Conservation (phyloP, 768 basidiomycete species). For the Russula sp. region DNA sequence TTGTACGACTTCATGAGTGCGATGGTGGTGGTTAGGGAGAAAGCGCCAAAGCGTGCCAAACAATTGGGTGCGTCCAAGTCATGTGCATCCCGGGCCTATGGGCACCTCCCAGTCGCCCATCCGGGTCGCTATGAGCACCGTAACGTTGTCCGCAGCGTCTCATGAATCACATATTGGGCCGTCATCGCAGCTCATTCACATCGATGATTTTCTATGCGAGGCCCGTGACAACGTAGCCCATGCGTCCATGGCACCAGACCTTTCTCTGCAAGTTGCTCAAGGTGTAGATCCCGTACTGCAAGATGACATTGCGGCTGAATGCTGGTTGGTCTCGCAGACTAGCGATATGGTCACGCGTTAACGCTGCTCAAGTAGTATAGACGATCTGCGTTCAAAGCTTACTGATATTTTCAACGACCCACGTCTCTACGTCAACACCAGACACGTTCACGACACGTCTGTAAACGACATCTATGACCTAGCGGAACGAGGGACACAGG, state of each 20-base stretch:
- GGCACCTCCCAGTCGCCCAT: not conserved
- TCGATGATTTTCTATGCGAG: constrained; percentile 28
- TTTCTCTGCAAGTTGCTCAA: constrained; percentile 3
- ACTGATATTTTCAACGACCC: constrained; percentile 50
- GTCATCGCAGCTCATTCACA: constrained; percentile 30
- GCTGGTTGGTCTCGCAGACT: constrained; percentile 29
- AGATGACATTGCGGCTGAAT: constrained; percentile 30
- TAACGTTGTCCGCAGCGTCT: constrained; percentile 13
- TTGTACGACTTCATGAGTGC: constrained; percentile 15
- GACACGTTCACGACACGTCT: constrained; percentile 45
- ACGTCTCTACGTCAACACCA: constrained; percentile 49
- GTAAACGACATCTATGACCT: constrained; percentile 35
- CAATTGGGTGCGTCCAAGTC: constrained; percentile 11
- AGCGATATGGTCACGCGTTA: constrained; percentile 1
- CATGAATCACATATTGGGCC: constrained; percentile 25
- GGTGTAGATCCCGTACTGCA: constrained; percentile 3
- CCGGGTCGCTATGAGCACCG: not conserved
- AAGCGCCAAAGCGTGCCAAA: constrained; percentile 6
- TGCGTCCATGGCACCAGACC: not conserved
- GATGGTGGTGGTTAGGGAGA: constrained; percentile 6
- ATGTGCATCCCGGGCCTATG: constrained; percentile 8
- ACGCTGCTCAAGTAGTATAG: constrained; percentile 44
- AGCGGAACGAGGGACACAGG: constrained; percentile 28
- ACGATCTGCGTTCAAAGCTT: constrained; percentile 43
- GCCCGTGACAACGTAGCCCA: constrained; percentile 13